Base-by-base conservation (phyloP, 345 rosid species). In the Clarkia xantiana region DNA sequence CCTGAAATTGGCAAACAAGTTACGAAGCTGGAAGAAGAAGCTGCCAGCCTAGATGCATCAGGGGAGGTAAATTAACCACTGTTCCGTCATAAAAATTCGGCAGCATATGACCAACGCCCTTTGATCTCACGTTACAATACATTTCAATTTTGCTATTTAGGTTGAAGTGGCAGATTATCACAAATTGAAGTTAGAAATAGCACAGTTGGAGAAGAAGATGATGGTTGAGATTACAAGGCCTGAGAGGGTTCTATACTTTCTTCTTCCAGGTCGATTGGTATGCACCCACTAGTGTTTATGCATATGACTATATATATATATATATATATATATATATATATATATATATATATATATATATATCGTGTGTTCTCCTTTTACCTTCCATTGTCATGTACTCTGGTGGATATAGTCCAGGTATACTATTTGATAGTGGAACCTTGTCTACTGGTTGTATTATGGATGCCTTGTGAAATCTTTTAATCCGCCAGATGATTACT, bases 231-330 rank as follows among this genome's bases (percentile, higher is more conserved):
- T 91, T 54, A 84, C 76, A 58, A 78, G 93, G 76, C 98, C 98
- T 69, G 98, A 91, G 73, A 91, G 85, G 72, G 69, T 80, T 55
- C 94, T 91, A 51, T 76, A 71, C 73, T 84, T 76, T 67, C 93
- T 84, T 54, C 77, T 79, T 63, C 81, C 98, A 55, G 98, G 96
- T 42, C 84, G 98, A 46, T 65, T 91, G 87, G 98, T 86, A 80
- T 44, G 86, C 63, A 47, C 22, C 12, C 13, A 36, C 11, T 25
- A 23, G 18, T 14, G n/a, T 40, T 49, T 59, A 44, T 44, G 43
- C 14, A 42, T 42, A 42, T 22, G 20, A 53, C 23, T 52, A 14
- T 29, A n/a, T n/a, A n/a, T n/a, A n/a, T n/a, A n/a, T n/a, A n/a
- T n/a, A n/a, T n/a, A n/a, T n/a, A n/a, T n/a, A n/a, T n/a, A n/a